Conservation (phyloP, 1,284 basidiomycete genomes). For the Sanguinoderma infundibulare region DNA sequence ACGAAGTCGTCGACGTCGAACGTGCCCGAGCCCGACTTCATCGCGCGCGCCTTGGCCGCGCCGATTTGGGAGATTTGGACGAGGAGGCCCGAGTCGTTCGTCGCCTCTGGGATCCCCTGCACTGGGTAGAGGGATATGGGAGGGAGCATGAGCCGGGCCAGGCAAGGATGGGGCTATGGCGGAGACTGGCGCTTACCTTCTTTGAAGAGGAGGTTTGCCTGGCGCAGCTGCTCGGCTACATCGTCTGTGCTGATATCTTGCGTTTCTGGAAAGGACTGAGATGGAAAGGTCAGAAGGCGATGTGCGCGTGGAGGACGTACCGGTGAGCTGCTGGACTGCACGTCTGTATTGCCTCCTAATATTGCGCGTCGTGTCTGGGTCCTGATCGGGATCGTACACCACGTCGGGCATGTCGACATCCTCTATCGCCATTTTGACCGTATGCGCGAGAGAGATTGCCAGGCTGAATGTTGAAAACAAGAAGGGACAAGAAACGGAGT, state of each 20-base stretch:
- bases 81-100: constrained; percentile 77
- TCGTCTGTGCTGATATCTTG: constrained; percentile 62
- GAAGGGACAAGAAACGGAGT: too few species aligned
- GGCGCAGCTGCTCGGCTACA: constrained; percentile 55
- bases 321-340: constrained; percentile 66
- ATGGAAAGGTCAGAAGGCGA: not conserved
- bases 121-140: constrained; percentile 47
- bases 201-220: constrained; percentile 63
- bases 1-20: constrained; percentile 89
- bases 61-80: constrained; percentile 70
- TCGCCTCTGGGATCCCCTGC: constrained; percentile 79
- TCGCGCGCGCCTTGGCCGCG: constrained; percentile 81
- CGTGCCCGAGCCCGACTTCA: constrained; percentile 80
- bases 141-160: not conserved
- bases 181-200: constrained; percentile 47
- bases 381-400: constrained; percentile 77
- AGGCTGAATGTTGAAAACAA: too few species aligned
- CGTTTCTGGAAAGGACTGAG: constrained; percentile 5
- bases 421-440: constrained; percentile 13
- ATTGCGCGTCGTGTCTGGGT: constrained; percentile 73
- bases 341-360: constrained; percentile 73
- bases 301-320: constrained; percentile 37
- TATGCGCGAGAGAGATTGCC: too few species aligned
- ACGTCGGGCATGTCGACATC: constrained; percentile 26
- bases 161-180: not conserved